phyloP scores from a whole-genome alignment of 2,329 filamentous ascomycete genomes.

The Colletotrichum neosansevieriae region DNA sequence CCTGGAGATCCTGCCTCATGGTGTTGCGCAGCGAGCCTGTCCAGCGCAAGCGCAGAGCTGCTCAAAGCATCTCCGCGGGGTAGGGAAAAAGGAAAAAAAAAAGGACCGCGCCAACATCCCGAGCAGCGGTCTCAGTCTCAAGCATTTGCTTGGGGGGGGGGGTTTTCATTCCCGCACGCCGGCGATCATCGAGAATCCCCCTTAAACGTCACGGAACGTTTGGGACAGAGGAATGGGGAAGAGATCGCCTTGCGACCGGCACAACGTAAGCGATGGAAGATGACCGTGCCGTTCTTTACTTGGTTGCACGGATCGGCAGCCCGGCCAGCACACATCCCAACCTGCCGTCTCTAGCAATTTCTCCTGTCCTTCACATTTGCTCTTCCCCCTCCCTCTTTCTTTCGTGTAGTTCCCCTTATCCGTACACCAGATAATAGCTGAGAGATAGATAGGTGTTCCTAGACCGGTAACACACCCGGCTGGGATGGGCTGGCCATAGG shows the following conservation, averaged over 20 bases:
- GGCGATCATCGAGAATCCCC: slow-evolving; percentile 34
- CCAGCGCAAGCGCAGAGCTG: not conserved
- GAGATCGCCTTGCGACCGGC: slow-evolving; percentile 17
- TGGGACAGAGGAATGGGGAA: slow-evolving; percentile 18
- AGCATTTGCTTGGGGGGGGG: slow-evolving; percentile 9
- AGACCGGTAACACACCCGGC: slow-evolving; percentile 4
- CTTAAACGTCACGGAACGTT: slow-evolving; percentile 33
- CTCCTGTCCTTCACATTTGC: slow-evolving; percentile 25
- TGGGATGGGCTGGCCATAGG: slow-evolving; percentile 23
- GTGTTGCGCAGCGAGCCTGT: not conserved
- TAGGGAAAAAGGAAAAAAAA: not conserved
- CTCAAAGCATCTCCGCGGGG: slow-evolving; percentile 12
- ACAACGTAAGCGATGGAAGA: slow-evolving; percentile 6
- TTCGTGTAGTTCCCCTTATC: no score
- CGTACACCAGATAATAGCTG: not conserved
- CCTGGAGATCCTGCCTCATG: slow-evolving; percentile 2
- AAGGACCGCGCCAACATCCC: not conserved
- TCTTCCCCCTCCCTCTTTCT: not conserved
- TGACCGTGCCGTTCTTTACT: slow-evolving; percentile 6
- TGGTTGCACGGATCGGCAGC: slow-evolving; percentile 32
- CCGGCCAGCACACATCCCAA: slow-evolving; percentile 1
- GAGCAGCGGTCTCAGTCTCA: slow-evolving; percentile 4
- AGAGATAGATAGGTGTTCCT: no score
- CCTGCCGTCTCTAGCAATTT: slow-evolving; percentile 24
- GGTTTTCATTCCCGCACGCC: not conserved